Evolutionary conservation across 2,329 filamentous ascomycete species (phyloP).

Genomic region (Cadophora sp.): DNA sequence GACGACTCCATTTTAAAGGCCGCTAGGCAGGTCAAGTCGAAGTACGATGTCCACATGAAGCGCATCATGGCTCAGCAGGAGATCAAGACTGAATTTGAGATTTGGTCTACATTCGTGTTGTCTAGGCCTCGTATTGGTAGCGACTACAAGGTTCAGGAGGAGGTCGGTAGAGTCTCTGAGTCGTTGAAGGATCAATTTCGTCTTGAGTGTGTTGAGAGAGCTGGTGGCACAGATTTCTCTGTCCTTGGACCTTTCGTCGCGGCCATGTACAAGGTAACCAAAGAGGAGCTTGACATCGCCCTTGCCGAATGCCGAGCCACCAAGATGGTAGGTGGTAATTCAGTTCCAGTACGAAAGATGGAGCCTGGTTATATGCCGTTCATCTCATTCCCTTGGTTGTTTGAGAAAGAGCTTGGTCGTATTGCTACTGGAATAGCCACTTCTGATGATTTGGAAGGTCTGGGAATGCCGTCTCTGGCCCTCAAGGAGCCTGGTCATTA

Average conservation of each 20-base stretch:
- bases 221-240: conserved; percentile 64
- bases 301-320: conserved; percentile 54
- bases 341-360: conserved; percentile 47
- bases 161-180: conserved; percentile 72
- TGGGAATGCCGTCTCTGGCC: conserved; percentile 30
- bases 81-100: conserved; percentile 87
- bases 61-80: conserved; percentile 86
- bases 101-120: conserved; percentile 87
- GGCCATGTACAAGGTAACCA: conserved; percentile 87
- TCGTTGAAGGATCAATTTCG: conserved; percentile 74
- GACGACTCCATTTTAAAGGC: conserved; percentile 60
- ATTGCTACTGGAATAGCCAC: conserved; percentile 60
- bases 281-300: conserved; percentile 69
- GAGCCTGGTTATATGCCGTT: conserved; percentile 70
- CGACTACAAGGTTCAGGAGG: conserved; percentile 89
- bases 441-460: conserved; percentile 34
- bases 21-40: conserved; percentile 71
- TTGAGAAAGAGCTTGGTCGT: conserved; percentile 72
- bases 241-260: conserved; percentile 75
- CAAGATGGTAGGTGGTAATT: conserved; percentile 47
- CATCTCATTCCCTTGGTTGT: conserved; percentile 95
- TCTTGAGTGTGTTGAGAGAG: conserved; percentile 67
- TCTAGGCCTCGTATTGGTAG: conserved; percentile 72
- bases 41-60: conserved; percentile 79
- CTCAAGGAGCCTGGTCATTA: conserved; percentile 26